Evolutionary conservation across 2,329 filamentous ascomycete species (phyloP), one percentile per base, ranked within the genome.

Genomic region (Trichoderma polysporum): DNA sequence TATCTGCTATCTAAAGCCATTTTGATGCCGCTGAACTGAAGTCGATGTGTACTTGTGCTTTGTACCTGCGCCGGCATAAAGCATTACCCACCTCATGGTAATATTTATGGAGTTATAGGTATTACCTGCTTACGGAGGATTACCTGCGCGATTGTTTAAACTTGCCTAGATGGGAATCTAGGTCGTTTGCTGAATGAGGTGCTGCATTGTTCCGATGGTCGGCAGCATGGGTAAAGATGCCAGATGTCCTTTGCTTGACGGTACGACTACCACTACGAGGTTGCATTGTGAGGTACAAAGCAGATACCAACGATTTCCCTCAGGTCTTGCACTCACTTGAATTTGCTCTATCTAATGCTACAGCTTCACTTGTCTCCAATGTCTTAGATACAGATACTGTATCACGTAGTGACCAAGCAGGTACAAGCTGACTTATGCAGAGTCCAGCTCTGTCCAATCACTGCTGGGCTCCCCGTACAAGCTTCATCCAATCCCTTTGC

Each of bases 151-250:
- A n/a, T 47, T 59, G 13, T 25, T 4, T 12, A 19, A 47, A 35
- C 27, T 19, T 33, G 37, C 57, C 41, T 33, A 31, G 22, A 25
- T 49, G 27, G 57, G 57, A 39, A 25, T 50, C 19, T 6, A 29
- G 12, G 5, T 15, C 25, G 17, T 41, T 31, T 27, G 27, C 22
- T 31, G 25, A 29, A 58, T 58, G 54, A 29, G 27, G 54, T 17
- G 54, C 37, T 41, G 54, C 35, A 31, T 49, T 22, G 39, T 59
- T 45, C 58, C 58, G 58, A 61, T 61, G 19, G 58, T 61, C 58
- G 58, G 58, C 25, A n/a, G 54, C 58, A 61, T 19, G 58, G 58
- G 58, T 61, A 37, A 61, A 61, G 58, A 49, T 37, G 58, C 58
- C 58, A 61, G 58, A 61, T 61, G 58, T 61, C 58, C 58, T 61